Evolutionary conservation across 768 basidiomycete species (phyloP).

Genomic region (Mycena vulgaris): DNA sequence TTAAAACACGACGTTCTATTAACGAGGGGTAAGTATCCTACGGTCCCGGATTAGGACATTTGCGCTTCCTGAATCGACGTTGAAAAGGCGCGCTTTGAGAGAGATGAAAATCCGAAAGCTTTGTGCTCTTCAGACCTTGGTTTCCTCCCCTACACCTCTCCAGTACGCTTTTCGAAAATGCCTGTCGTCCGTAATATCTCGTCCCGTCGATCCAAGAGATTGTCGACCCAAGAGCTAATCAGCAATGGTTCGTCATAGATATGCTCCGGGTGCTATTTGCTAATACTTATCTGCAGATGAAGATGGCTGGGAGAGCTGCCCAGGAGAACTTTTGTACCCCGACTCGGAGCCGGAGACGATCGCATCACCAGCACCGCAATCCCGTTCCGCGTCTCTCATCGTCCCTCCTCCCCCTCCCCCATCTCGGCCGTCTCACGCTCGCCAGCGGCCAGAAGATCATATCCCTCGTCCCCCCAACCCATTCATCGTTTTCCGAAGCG

Average conservation of each 20-base stretch:
- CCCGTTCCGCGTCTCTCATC: neutral
- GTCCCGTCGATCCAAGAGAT: slow-evolving; percentile 60
- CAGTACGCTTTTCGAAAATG: slow-evolving; percentile 26
- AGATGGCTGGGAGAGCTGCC: slow-evolving; percentile 41
- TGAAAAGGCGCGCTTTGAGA: slow-evolving; percentile 44
- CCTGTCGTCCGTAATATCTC: slow-evolving; percentile 35
- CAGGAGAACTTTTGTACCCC: slow-evolving; percentile 21
- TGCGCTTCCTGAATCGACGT: slow-evolving; percentile 39
- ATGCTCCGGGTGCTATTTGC: neutral
- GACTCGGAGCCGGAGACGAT: slow-evolving; percentile 15
- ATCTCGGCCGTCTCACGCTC: slow-evolving; percentile 39
- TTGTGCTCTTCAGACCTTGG: slow-evolving; percentile 10
- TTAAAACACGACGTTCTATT: slow-evolving; percentile 58
- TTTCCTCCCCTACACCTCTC: slow-evolving; percentile 2
- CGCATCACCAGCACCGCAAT: slow-evolving; percentile 4
- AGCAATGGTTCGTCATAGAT: slow-evolving; percentile 11
- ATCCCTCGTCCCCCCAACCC: slow-evolving; percentile 83
- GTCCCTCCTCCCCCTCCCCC: slow-evolving; percentile 11
- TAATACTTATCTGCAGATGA: slow-evolving; percentile 41
- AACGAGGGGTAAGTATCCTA: slow-evolving; percentile 49
- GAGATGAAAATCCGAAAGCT: slow-evolving; percentile 3
- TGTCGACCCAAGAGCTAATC: slow-evolving; percentile 52
- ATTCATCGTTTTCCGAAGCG: slow-evolving; percentile 81
- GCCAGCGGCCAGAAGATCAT: slow-evolving; percentile 56
- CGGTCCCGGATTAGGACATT: slow-evolving; percentile 38